These are phyloP conservation scores for Centella asiatica DNA, from an alignment of 129 eudicot genomes.

Conservation along the genomic window DNA sequence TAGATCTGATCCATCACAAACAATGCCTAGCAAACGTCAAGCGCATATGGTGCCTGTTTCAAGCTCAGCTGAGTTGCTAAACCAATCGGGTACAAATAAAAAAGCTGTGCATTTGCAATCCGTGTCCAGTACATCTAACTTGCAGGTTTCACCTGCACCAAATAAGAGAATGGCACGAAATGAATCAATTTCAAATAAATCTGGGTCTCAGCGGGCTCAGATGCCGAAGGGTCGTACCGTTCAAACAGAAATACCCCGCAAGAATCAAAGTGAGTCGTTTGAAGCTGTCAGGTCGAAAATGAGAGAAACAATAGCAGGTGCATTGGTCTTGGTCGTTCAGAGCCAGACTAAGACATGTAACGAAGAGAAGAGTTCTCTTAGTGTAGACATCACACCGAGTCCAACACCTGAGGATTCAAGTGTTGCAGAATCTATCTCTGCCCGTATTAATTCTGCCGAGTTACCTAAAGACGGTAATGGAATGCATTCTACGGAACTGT, in stretches of 20 bases:
- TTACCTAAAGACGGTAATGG: not conserved
- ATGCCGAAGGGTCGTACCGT: slow-evolving; percentile 34
- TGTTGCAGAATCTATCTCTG: slow-evolving; percentile 16
- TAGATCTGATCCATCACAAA: slow-evolving; percentile 19
- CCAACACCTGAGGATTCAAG: slow-evolving; percentile 19
- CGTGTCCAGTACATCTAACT: slow-evolving; percentile 9
- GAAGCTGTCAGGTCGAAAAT: slow-evolving; percentile 70
- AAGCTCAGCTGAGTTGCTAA: slow-evolving; percentile 18
- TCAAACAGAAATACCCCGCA: slow-evolving; percentile 31
- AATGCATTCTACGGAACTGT: slow-evolving; percentile 8
- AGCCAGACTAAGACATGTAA: slow-evolving; percentile 27
- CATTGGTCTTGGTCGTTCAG: slow-evolving; percentile 57
- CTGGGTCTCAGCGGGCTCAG: slow-evolving; percentile 36
- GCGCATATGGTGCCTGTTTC: slow-evolving; percentile 23
- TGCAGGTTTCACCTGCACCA: slow-evolving; percentile 15
- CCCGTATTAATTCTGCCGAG: slow-evolving; percentile 15
- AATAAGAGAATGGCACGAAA: slow-evolving; percentile 40
- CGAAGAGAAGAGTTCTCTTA: slow-evolving; percentile 26
- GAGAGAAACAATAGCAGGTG: slow-evolving; percentile 76
- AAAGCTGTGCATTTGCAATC: slow-evolving; percentile 29
- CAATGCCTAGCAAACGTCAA: slow-evolving; percentile 39
- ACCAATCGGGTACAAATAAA: slow-evolving; percentile 20
- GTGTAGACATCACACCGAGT: slow-evolving; percentile 3
- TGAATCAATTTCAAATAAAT: slow-evolving; percentile 38
- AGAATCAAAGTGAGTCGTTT: slow-evolving; percentile 26